Evolutionary conservation across 495 filamentous ascomycete genomes (phyloP).

Genomic region (Zalerion maritima): DNA sequence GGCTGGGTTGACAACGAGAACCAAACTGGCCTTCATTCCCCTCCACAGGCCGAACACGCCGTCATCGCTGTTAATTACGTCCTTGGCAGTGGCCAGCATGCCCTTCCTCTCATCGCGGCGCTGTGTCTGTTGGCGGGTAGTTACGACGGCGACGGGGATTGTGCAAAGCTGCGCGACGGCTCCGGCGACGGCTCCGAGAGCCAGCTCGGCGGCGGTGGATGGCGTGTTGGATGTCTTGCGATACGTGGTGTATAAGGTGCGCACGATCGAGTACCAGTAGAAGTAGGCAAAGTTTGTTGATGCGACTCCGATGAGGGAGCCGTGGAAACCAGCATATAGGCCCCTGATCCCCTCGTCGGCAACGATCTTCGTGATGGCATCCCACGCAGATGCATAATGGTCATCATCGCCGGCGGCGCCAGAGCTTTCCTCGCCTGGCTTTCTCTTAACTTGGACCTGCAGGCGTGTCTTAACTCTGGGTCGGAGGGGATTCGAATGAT

Average conservation of each 20-base stretch:
- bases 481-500: slow-evolving; percentile 5
- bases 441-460: slow-evolving; percentile 82
- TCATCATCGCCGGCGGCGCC: slow-evolving; percentile 28
- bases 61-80: slow-evolving; percentile 84
- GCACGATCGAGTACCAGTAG: slow-evolving; percentile 94
- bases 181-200: slow-evolving; percentile 75
- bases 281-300: slow-evolving; percentile 99
- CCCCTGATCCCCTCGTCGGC: slow-evolving; percentile 68
- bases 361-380: slow-evolving; percentile 78
- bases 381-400: slow-evolving; percentile 74
- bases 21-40: slow-evolving; percentile 89
- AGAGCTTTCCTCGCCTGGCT: slow-evolving; percentile 24
- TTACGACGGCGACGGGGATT: slow-evolving; percentile 89
- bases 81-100: slow-evolving; percentile 70
- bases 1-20: slow-evolving; percentile 89
- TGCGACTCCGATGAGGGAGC: slow-evolving; percentile 77
- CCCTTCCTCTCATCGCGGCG: slow-evolving; percentile 70
- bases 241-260: slow-evolving; percentile 63
- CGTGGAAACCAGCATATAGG: slow-evolving; percentile 78
- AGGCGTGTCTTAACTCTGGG: slow-evolving; percentile 86
- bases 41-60: slow-evolving; percentile 84
- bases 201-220: slow-evolving; percentile 72
- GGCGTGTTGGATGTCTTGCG: slow-evolving; percentile 47
- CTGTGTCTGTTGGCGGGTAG: slow-evolving; percentile 91
- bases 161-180: slow-evolving; percentile 92